A percentile compares a stretch with the other conserved stretches of the same genome.
Evolutionary conservation across 2,329 filamentous ascomycete genomes (phyloP).

Genomic region (Acarospora socialis): DNA sequence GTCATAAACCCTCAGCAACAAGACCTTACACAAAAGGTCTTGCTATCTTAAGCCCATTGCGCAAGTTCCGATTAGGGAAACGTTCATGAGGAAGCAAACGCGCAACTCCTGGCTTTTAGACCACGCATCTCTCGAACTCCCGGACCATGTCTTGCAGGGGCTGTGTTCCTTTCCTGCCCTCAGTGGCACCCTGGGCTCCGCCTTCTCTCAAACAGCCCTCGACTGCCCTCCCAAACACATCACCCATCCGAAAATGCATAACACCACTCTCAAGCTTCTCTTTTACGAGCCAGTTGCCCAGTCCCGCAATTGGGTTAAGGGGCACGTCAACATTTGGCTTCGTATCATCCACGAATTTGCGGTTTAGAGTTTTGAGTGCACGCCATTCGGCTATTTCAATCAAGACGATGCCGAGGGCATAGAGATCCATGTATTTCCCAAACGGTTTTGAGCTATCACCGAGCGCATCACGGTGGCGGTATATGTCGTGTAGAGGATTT

Average conservation of each 20-base stretch:
- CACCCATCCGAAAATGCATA: constrained; percentile 6
- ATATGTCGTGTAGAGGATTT: constrained; percentile 11
- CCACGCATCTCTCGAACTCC: too few species aligned
- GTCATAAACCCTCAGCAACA: too few species aligned
- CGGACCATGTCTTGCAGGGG: too few species aligned
- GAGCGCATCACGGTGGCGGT: constrained; percentile 12
- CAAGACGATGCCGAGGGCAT: constrained; percentile 13
- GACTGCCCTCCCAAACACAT: too few species aligned
- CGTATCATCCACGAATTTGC: constrained; percentile 1
- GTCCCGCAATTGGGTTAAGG: constrained; percentile 1
- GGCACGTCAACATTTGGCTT: constrained; percentile 1
- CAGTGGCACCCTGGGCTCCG: too few species aligned
- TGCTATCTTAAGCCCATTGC: too few species aligned
- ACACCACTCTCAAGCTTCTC: constrained; percentile 1
- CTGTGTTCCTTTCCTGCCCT: too few species aligned
- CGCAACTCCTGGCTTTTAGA: too few species aligned
- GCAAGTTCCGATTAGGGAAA: too few species aligned
- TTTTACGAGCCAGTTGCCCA: constrained; percentile 3
- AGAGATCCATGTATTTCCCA: constrained; percentile 13
- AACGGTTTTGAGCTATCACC: constrained; percentile 8
- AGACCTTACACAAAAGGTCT: too few species aligned
- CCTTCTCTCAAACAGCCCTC: too few species aligned
- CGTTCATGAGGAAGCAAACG: too few species aligned
- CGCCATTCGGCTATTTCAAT: constrained; percentile 13
- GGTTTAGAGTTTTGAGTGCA: constrained; percentile 1